phyloP scores from a whole-genome alignment of 2,329 filamentous ascomycete genomes.

The Acrocalymma vagum region DNA sequence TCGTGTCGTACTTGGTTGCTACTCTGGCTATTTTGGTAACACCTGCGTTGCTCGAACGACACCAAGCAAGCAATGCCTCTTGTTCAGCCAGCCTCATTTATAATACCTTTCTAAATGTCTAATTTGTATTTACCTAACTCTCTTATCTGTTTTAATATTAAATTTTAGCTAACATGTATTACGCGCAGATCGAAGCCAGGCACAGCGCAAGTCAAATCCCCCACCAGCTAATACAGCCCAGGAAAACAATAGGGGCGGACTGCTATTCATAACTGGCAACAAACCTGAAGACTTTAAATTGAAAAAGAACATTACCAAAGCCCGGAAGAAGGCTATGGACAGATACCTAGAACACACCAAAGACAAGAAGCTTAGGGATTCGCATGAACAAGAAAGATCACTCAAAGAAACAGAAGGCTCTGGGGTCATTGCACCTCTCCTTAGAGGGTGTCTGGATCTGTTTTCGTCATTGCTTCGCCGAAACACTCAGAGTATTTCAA shows the following conservation, averaged over 20 bases:
- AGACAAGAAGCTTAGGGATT: slow-evolving; percentile 12
- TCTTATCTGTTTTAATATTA: too few relatives aligned
- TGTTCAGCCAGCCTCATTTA: too few relatives aligned
- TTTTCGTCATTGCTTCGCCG: slow-evolving; percentile 6
- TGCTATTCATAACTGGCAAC: slow-evolving; percentile 44
- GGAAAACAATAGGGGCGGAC: slow-evolving; percentile 6
- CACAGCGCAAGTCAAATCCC: slow-evolving; percentile 6
- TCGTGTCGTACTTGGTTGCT: slow-evolving; percentile 8
- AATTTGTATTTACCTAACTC: too few relatives aligned
- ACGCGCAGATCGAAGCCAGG: too few relatives aligned
- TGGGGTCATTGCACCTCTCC: slow-evolving; percentile 15
- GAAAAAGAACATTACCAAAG: slow-evolving; percentile 39
- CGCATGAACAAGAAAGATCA: slow-evolving; percentile 4
- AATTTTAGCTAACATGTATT: too few relatives aligned
- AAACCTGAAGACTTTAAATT: slow-evolving; percentile 42
- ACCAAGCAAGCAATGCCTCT: too few relatives aligned
- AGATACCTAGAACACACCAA: slow-evolving; percentile 35
- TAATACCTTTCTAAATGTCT: too few relatives aligned
- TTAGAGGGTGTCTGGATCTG: slow-evolving; percentile 8
- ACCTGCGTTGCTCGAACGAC: too few relatives aligned
- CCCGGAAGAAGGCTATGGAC: slow-evolving; percentile 47
- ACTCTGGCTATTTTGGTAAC: slow-evolving; percentile 1
- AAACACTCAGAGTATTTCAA: not conserved
- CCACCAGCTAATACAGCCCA: slow-evolving; percentile 13
- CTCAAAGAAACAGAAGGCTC: not conserved